Base-by-base conservation (phyloP, 176 grass and related monocot species). In the Secale cereale region DNA sequence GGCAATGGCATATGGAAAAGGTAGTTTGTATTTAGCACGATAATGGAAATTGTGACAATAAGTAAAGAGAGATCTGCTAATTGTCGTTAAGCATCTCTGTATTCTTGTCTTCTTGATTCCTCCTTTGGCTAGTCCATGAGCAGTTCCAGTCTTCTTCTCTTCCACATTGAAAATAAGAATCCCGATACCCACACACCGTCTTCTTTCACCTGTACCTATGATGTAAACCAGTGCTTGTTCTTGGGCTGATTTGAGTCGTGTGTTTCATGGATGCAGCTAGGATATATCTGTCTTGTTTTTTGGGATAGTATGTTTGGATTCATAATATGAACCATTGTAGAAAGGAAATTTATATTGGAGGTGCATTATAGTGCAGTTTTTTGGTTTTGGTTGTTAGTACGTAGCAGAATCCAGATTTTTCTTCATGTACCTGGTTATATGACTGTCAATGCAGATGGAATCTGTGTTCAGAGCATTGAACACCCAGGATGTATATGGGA, bases 401-500 rank as follows among this genome's bases (percentile, higher is more conserved):
- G 27, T 54, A 64, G 27, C 23, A 30, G 50, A 59, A 72, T 78
- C 39, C 9, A 74, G 30, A 31, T 45, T 45, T 29, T 79, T 15
- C 15, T 79, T 80, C 3, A 69, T 62, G 13, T 62, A 48, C 13
- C 67, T 87, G 3, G 16, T 75, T 30, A 8, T 79, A 78, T 84
- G 59, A 83, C 28, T 78, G 71, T 82, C 25, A 45, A 82, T 92
- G 87, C 89, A 98, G 97, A 98, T 87, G 97, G 91, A 52, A 77
- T 78, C 8, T 98, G 97, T 76, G 46, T 95, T 66, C 89, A 95
- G 86, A 95, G 81, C 83, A 94, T 98, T 77, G 97, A 98, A 83
- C 97, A 98, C 81, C 93, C 97, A 5, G 97, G 93, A 25, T 98
- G 97, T 84, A 85, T 98, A 81, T 98, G 97, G 97, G 93, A 91